Evolutionary conservation across 2,329 filamentous ascomycete species (phyloP), one percentile per base, ranked within the genome.

Genomic region (Dactylellina haptotyla): DNA sequence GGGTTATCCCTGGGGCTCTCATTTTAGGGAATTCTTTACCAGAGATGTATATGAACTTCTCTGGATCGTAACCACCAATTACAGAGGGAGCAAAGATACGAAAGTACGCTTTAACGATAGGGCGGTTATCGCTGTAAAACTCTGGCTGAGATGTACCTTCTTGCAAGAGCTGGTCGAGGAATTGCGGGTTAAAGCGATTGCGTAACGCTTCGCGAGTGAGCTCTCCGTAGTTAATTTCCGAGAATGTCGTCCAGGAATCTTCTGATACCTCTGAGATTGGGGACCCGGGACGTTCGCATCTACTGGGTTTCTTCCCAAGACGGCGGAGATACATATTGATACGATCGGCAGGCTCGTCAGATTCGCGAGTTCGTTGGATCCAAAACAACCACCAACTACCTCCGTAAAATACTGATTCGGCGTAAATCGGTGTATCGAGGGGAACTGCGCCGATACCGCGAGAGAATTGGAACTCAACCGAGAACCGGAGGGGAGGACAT

Each of bases 341-440:
- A 10, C 32, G 18, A 3, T 30, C 25, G 16, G 20, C 25, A 0
- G 69, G 61, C 12, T 62, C 26, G 50, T 57, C 14, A 37, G 45
- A 3, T 56, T 46, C 4, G 54, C 59, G 18, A 46, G 28, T 61
- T n/a, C 57, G 56, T 25, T 57, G 54, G 37, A 73, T 73, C 23
- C 61, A 66, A 30, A 73, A 73, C 57, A 50, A 46, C 69, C 69
- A 73, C 69, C 69, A 73, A 39, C 43, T 66, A 1, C 69, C 69
- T 25, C 50, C 69, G 39, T 73, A 73, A 56, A 73, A 73, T 16
- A 73, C 61, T 1, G 69, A 54, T 34, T 73, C 69, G 1, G 54
- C 61, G 28, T 23, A 26, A 3, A 73, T 46, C 0, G 69, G 54
- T 1, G 30, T 54, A 10, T 65, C 51, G 14, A 39, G 6, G 16